Evolutionary conservation across 805 yeast species (phyloP).

Genomic region (Metschnikowia cubensis): DNA sequence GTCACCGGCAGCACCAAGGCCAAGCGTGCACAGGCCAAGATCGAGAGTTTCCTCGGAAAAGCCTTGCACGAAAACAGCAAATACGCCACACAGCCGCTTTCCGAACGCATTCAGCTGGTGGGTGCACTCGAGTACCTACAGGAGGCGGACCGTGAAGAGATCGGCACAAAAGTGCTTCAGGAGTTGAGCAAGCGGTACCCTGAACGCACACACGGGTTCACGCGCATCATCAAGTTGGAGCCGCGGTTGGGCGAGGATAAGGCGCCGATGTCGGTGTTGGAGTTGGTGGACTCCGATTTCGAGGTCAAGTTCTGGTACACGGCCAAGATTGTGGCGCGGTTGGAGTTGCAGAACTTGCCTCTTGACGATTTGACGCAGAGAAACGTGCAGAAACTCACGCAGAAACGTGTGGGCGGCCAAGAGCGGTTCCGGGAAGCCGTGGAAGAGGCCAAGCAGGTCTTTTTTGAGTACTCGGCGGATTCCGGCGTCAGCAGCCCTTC

Average conservation of each 20-base stretch:
- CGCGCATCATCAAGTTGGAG: slow-evolving; percentile 79
- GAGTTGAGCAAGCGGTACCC: slow-evolving; percentile 63
- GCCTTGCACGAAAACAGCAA: slow-evolving; percentile 27
- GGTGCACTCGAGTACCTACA: slow-evolving; percentile 23
- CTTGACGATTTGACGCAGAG: slow-evolving; percentile 47
- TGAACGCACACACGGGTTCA: slow-evolving; percentile 72
- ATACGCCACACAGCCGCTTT: slow-evolving; percentile 14
- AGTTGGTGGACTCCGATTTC: slow-evolving; percentile 63
- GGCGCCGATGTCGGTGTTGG: slow-evolving; percentile 85
- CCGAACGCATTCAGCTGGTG: slow-evolving; percentile 14
- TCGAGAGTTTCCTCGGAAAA: slow-evolving; percentile 35
- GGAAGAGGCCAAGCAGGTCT: slow-evolving; percentile 40
- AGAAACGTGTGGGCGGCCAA: slow-evolving; percentile 47
- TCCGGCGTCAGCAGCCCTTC: slow-evolving; percentile 22
- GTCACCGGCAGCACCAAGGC: slow-evolving; percentile 44
- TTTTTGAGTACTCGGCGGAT: slow-evolving; percentile 34
- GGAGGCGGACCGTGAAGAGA: slow-evolving; percentile 25
- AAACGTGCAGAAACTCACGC: slow-evolving; percentile 51
- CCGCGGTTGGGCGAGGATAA: slow-evolving; percentile 79
- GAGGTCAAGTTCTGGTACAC: slow-evolving; percentile 74
- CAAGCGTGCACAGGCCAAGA: slow-evolving; percentile 39
- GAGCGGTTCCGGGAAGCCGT: slow-evolving; percentile 57
- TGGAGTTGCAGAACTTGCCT: slow-evolving; percentile 57
- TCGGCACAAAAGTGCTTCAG: slow-evolving; percentile 54
- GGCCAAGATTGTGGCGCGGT: slow-evolving; percentile 83